A percentile compares a stretch with the other conserved stretches of the same genome.
Conservation (phyloP, 108 stramenopile species). For the Stephanodiscus triporus region DNA sequence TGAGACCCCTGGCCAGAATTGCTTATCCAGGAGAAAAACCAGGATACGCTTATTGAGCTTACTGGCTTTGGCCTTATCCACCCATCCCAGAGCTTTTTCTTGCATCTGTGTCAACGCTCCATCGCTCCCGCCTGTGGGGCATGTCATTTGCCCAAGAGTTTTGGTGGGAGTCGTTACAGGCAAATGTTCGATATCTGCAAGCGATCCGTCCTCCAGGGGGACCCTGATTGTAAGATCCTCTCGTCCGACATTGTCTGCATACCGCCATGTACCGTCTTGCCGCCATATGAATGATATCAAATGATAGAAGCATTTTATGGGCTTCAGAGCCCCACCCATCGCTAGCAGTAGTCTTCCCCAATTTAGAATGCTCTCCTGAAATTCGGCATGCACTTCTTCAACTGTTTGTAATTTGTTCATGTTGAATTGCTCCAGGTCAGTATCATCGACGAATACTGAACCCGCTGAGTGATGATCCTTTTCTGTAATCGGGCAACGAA, state of each 20-base stretch:
- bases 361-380: not conserved
- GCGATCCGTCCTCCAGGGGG: not conserved
- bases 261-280: not conserved
- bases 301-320: slow-evolving; percentile 19
- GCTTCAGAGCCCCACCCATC: slow-evolving; percentile 13
- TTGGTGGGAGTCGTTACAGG: not conserved
- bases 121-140: not conserved
- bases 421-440: slow-evolving; percentile 5
- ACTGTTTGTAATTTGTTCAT: not conserved
- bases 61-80: not conserved
- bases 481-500: slow-evolving; percentile 1
- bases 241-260: not conserved
- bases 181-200: not conserved
- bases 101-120: not conserved
- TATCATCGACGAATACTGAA: slow-evolving; percentile 8
- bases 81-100: not conserved
- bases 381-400: not conserved
- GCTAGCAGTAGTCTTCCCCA: slow-evolving; percentile 10
- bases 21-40: not conserved
- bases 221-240: not conserved
- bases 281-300: slow-evolving; percentile 6
- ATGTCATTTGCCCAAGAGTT: slow-evolving; percentile 2
- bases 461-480: not conserved
- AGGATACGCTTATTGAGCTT: not conserved
- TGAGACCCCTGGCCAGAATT: too few relatives aligned